phyloP scores from a whole-genome alignment of 2,329 filamentous ascomycete genomes.

The Chalara sp. region DNA sequence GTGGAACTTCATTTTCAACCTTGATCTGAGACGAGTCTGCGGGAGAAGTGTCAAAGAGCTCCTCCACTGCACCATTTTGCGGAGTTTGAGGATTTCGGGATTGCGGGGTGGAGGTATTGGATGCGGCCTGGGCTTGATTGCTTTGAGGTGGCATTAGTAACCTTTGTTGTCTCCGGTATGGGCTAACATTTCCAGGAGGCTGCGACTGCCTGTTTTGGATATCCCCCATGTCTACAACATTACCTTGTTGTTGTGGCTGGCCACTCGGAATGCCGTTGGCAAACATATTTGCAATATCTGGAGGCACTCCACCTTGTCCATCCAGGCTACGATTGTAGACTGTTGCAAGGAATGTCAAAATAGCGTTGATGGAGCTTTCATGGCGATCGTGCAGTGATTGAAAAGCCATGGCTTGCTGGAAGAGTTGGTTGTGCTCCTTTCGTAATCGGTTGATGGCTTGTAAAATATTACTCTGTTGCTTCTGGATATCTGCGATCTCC shows the following conservation, averaged over 20 bases:
- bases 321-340: conserved; percentile 93
- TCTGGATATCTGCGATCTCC: conserved; percentile 75
- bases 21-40: conserved; percentile 43
- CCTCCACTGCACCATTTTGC: conserved; percentile 50
- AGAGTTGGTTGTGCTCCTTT: conserved; percentile 80
- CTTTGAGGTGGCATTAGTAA: conserved; percentile 27
- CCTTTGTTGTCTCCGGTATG: conserved; percentile 22
- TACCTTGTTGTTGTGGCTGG: conserved; percentile 43
- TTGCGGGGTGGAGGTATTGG: conserved; percentile 23
- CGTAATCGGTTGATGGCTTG: conserved; percentile 74
- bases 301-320: conserved; percentile 60
- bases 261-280: conserved; percentile 45
- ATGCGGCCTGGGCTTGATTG: conserved; percentile 11
- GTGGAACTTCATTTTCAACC: conserved; percentile 46
- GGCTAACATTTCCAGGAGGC: conserved; percentile 19
- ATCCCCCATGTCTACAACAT: conserved; percentile 55
- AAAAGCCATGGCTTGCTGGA: conserved; percentile 81
- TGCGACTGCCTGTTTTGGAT: conserved; percentile 30
- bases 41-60: conserved; percentile 47
- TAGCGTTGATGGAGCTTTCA: conserved; percentile 98
- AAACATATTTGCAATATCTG: conserved; percentile 81
- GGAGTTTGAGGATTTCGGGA: conserved; percentile 19
- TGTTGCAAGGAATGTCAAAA: conserved; percentile 91
- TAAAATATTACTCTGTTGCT: conserved; percentile 81
- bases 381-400: conserved; percentile 92